A percentile compares a stretch with the other conserved stretches of the same genome.
Conservation (phyloP, 495 filamentous ascomycete species). For the Lindgomyces ingoldianus region DNA sequence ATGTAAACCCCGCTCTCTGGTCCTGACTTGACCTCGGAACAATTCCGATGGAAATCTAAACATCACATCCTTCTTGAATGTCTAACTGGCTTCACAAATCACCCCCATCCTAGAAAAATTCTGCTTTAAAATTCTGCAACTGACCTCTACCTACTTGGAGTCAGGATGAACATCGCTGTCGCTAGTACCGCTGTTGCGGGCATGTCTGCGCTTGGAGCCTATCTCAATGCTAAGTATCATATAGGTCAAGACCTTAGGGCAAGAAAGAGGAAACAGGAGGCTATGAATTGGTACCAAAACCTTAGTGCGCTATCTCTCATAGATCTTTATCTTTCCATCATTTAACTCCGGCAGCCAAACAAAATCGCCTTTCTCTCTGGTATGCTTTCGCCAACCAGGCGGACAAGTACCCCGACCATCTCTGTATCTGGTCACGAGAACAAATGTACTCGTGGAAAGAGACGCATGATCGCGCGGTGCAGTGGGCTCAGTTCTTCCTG, state of each 20-base stretch:
- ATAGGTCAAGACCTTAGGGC: conserved; percentile 58
- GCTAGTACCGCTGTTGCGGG: conserved; percentile 50
- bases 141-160: not conserved
- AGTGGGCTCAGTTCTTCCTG: conserved; percentile 66
- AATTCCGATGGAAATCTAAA: not conserved
- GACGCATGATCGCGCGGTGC: conserved; percentile 54
- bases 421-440: conserved; percentile 66
- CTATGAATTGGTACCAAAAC: conserved; percentile 44
- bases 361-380: conserved; percentile 61
- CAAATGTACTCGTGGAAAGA: conserved; percentile 64
- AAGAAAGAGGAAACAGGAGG: conserved; percentile 41
- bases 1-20: not conserved
- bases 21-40: not conserved
- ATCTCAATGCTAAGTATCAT: conserved; percentile 70
- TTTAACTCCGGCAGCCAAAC: conserved; percentile 43
- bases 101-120: too few species aligned
- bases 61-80: not conserved
- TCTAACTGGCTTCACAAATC: too few species aligned
- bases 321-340: not conserved
- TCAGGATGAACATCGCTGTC: not conserved
- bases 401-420: conserved; percentile 48
- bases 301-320: conserved; percentile 40
- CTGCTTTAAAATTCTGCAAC: not conserved
- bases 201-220: conserved; percentile 53
- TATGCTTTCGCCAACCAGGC: conserved; percentile 61